These are phyloP conservation scores for Globisporangium cylindrosporum DNA, from an alignment of 352 stramenopile genomes.

Conservation along the genomic window DNA sequence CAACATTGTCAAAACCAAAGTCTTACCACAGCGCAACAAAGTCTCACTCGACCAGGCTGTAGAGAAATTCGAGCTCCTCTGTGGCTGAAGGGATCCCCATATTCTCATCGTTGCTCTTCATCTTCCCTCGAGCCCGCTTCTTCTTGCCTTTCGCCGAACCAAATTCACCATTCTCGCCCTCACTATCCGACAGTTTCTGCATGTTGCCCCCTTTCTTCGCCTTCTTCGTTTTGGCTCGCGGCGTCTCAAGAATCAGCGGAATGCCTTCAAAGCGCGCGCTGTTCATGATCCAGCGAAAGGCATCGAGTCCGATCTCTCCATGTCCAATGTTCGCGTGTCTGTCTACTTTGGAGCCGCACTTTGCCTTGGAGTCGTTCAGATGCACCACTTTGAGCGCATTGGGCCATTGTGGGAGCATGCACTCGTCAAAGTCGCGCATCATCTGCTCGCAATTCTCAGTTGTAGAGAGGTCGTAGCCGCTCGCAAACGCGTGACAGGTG, in stretches of 20 bases:
- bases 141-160: conserved; percentile 2
- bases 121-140: neutral
- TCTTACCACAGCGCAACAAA: neutral
- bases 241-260: conserved; percentile 51
- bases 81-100: conserved; percentile 1
- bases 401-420: conserved; percentile 25
- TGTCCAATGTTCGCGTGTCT: conserved; percentile 45
- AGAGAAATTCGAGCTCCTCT: conserved; percentile 14
- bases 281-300: conserved; percentile 47
- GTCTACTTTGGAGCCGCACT: conserved; percentile 27
- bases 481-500: conserved; percentile 43
- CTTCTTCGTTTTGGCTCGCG: conserved; percentile 17
- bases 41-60: neutral
- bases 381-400: conserved; percentile 42
- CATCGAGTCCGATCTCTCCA: conserved; percentile 26
- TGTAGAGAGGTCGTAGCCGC: conserved; percentile 25
- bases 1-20: neutral
- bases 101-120: neutral
- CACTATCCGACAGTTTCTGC: neutral
- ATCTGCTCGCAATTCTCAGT: conserved; percentile 28
- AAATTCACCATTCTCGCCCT: neutral
- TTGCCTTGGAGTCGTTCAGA: conserved; percentile 43
- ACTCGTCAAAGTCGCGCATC: conserved; percentile 28
- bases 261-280: conserved; percentile 28
- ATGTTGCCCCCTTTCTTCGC: neutral